Evolutionary conservation across 257 asterid species (phyloP), one percentile per base, ranked within the genome.

Genomic region (Ilex asprella): DNA sequence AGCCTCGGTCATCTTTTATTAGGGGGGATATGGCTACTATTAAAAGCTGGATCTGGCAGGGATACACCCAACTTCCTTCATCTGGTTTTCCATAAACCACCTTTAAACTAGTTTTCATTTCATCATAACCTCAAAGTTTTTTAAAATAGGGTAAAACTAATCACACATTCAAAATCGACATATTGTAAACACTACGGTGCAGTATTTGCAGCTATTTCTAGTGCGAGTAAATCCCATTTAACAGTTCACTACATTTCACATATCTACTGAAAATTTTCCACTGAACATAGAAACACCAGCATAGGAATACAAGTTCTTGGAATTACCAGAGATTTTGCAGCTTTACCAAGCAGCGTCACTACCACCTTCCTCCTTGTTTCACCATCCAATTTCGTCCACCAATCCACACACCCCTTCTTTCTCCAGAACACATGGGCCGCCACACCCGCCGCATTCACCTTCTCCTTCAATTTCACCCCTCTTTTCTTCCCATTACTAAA

Each of bases 371-470:
- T 80, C 82, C 73, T 86, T 61, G 72, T 70, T 50, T 77, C 73
- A 67, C 64, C 83, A 57, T 92, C 97, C 83, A 92, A 83, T 69
- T 83, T 86, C 73, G 71, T 83, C 98, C 98, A 89, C 98, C 98
- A 92, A 82, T 92, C 97, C 41, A 88, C 67, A 65, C 95, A 92
- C 32, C 97, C 96, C 76, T 86, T 92, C 84, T 88, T 92, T 92
- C 98, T 84, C 98, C 95, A 86, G 71, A 84, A 92, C 72, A 82
- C 70, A 72, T 88, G 88, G 1, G 79, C 87, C 3, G 95, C 91
- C 49, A 83, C 69, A 49, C 95, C 92, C 30, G 84, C 81, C 10
- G 76, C 84, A 67, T 59, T 81, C 79, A 86, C 73, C 78, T 73
- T 88, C 62, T 88, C 94, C 78, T 80, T 91, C 83, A 88, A 78